phyloP scores from a whole-genome alignment of 129 eudicot species.

The Tanacetum coccineum region DNA sequence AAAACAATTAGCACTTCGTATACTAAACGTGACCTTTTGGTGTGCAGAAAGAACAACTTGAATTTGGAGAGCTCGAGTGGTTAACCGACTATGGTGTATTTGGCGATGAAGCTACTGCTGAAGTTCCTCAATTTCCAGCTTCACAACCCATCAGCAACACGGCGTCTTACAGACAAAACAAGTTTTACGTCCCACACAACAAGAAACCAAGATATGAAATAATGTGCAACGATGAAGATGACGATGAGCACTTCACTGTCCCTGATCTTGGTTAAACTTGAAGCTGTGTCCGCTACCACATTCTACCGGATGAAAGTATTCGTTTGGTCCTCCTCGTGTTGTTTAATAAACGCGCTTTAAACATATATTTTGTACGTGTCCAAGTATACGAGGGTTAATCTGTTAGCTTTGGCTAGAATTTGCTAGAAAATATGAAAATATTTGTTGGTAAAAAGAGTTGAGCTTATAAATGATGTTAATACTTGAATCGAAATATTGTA shows the following conservation, averaged over 20 bases:
- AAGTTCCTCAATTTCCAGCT: slow-evolving; percentile 81
- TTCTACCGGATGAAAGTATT: not conserved
- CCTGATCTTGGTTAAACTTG: slow-evolving; percentile 81
- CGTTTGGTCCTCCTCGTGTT: slow-evolving; percentile 21
- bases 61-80: slow-evolving; percentile 79
- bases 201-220: slow-evolving; percentile 76
- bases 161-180: slow-evolving; percentile 41
- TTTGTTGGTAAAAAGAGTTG: slow-evolving; percentile 7
- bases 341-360: slow-evolving; percentile 17
- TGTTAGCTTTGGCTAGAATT: slow-evolving; percentile 11
- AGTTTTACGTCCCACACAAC: slow-evolving; percentile 43
- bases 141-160: slow-evolving; percentile 37
- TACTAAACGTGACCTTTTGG: not conserved
- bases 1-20: not conserved
- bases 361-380: not conserved
- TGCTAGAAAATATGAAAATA: not conserved
- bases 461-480: too few relatives aligned
- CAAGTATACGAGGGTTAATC: not conserved
- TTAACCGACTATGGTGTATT: slow-evolving; percentile 55
- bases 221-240: slow-evolving; percentile 54
- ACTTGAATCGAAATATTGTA: too few relatives aligned
- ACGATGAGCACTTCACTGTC: slow-evolving; percentile 79
- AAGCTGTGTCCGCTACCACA: slow-evolving; percentile 4
- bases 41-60: slow-evolving; percentile 75
- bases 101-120: slow-evolving; percentile 80